These are phyloP conservation scores for Suillus spraguei DNA, from an alignment of 768 basidiomycete species.

Conservation along the genomic window DNA sequence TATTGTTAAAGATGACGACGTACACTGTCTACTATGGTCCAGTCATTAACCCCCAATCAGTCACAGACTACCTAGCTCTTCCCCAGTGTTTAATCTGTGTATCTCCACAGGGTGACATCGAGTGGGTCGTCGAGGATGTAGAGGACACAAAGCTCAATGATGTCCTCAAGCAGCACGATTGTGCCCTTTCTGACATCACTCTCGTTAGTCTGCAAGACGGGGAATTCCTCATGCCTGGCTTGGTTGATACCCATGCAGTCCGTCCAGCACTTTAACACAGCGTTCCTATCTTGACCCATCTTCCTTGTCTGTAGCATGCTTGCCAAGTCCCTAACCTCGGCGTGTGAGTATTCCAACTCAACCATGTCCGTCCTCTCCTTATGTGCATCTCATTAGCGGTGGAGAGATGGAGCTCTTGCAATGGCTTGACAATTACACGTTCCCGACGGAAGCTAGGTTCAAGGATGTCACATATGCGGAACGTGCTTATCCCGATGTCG, in stretches of 20 bases:
- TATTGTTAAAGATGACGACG: conserved; percentile 13
- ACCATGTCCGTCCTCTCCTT: conserved; percentile 6
- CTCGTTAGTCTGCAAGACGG: conserved; percentile 48
- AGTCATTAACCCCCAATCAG: conserved; percentile 53
- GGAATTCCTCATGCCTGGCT: conserved; percentile 83
- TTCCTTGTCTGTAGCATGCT: conserved; percentile 28
- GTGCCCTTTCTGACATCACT: conserved; percentile 31
- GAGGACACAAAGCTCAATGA: conserved; percentile 47
- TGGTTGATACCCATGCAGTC: conserved; percentile 92
- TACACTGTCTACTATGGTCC: conserved; percentile 55
- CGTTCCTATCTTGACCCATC: conserved; percentile 6
- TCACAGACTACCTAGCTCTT: conserved; percentile 45
- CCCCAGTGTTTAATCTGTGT: conserved; percentile 61
- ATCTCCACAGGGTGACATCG: conserved; percentile 53
- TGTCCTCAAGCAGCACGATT: conserved; percentile 53
- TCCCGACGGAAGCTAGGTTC: conserved; percentile 85
- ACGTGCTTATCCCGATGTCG: conserved; percentile 68
- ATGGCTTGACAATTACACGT: conserved; percentile 85
- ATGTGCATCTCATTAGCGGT: conserved; percentile 49
- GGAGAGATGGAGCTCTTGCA: conserved; percentile 86
- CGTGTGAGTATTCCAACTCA: conserved; percentile 23
- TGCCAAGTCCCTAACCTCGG: conserved; percentile 48
- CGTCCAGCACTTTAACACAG: not conserved
- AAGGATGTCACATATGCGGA: conserved; percentile 68
- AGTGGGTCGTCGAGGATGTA: conserved; percentile 72